A percentile compares a stretch with the other conserved stretches of the same genome.
Conservation (phyloP, 495 filamentous ascomycete species). For the Chaetomidium leptoderma region DNA sequence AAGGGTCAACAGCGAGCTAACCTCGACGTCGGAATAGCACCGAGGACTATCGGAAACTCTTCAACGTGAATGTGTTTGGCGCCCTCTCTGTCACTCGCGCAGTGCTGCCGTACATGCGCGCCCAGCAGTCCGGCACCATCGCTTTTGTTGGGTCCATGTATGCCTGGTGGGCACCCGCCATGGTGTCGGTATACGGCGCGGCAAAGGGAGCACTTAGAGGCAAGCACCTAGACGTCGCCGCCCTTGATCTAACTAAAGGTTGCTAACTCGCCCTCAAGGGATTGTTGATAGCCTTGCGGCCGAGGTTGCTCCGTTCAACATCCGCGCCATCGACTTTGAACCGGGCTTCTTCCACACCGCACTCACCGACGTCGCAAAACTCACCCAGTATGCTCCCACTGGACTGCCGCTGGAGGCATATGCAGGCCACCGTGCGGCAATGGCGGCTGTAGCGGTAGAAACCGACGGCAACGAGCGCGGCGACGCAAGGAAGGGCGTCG, state of each 20-base stretch:
- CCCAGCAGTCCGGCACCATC: constrained; percentile 41
- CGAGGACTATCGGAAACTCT: constrained; percentile 21
- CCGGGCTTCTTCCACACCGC: background rate
- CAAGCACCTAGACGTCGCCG: background rate
- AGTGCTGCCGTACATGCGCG: constrained; percentile 46
- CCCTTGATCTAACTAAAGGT: background rate
- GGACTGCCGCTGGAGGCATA: background rate
- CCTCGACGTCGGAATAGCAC: background rate
- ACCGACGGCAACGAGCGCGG: background rate
- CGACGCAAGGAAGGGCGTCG: constrained; percentile 3
- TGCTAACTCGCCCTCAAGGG: background rate
- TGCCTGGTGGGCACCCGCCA: constrained; percentile 43
- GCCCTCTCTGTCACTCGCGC: constrained; percentile 43
- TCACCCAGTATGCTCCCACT: background rate
- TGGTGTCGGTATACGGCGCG: constrained; percentile 39
- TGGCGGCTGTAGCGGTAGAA: background rate
- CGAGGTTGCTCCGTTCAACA: constrained; percentile 39
- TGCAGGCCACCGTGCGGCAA: background rate
- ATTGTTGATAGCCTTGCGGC: constrained; percentile 34
- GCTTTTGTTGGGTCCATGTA: constrained; percentile 50
- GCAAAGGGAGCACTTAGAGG: constrained; percentile 42
- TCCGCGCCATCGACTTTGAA: constrained; percentile 6
- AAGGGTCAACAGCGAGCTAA: background rate
- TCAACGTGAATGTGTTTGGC: constrained; percentile 47
- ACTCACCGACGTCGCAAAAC: background rate